Evolutionary conservation across 2,329 filamentous ascomycete genomes (phyloP), one percentile per base, ranked within the genome.

Genomic region (Penicillium vulpinum): DNA sequence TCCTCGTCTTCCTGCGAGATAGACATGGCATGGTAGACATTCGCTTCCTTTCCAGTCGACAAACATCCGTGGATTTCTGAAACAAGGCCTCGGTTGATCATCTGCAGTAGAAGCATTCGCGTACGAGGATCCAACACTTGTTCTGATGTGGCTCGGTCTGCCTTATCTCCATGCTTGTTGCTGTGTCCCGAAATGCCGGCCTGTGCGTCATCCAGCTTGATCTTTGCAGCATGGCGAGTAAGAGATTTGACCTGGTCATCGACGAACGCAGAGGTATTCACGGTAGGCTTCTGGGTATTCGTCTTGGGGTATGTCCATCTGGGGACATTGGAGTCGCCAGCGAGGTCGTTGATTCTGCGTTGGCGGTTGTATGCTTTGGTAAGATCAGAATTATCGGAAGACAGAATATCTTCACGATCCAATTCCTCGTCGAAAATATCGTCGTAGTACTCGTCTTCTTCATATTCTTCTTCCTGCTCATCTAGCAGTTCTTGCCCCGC

Each of bases 1-100:
- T 80, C 80, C 8, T 83, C 76, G 10, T 83, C 82, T 7, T 85
- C 77, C 5, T 79, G 75, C 2, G 82, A 79, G 1, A 85, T 79
- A 3, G 86, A 83, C 11, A 96, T 83, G 18, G 93, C 92, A 62
- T 95, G 91, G 77, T 99, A 99, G 26, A 99, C 94, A 73, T 99
- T 99, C 58, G 94, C 94, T 76, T 99, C 94, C 74, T 99, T 99
- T 54, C 94, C 94, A 0, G 94, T 99, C 59, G 91, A 96, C 66
- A 99, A 84, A 71, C 94, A 94, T 45, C 95, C 94, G 73, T 99
- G 92, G 50, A 99, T 88, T 75, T 97, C 92, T 56, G 88, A 90
- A 48, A 99, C 87, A 61, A 93, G 82, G 58, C 91, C 89, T 33
- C 91, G 87, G 75, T 97, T 97, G 79, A 97, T 93, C 84, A 99